These are phyloP conservation scores for Pinus taeda DNA, from an alignment of 75 land plant species.

Conservation along the genomic window DNA sequence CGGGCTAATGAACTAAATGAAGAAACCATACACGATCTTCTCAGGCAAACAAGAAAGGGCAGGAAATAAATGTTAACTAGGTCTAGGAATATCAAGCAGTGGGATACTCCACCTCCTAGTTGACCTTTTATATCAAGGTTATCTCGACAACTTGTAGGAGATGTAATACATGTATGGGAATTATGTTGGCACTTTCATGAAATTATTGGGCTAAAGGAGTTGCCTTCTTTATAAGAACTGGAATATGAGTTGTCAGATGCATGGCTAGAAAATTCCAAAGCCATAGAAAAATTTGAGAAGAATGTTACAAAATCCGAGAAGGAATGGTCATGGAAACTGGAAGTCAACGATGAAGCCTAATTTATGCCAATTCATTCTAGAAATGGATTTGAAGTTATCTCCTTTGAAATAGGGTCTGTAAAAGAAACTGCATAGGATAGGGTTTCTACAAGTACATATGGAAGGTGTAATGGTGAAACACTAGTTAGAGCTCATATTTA, in stretches of 20 bases:
- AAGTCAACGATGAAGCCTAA: slow-evolving; percentile 9
- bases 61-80: slow-evolving; percentile 8
- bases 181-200: slow-evolving; percentile 73
- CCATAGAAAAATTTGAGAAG: slow-evolving; percentile 10
- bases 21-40: slow-evolving; percentile 11
- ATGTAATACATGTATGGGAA: slow-evolving; percentile 86
- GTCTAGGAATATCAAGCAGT: slow-evolving; percentile 7
- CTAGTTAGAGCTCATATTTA: slow-evolving; percentile 57
- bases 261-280: slow-evolving; percentile 26
- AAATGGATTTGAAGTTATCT: slow-evolving; percentile 17
- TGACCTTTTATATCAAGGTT: slow-evolving; percentile 49
- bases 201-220: slow-evolving; percentile 54
- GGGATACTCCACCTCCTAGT: slow-evolving; percentile 52
- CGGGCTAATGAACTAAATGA: slow-evolving; percentile 8
- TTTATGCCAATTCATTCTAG: slow-evolving; percentile 1
- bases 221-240: slow-evolving; percentile 61
- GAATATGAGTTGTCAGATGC: slow-evolving; percentile 64
- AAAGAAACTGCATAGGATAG: slow-evolving; percentile 29
- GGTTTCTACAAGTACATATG: slow-evolving; percentile 25
- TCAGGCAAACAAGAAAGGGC: slow-evolving; percentile 12
- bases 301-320: slow-evolving; percentile 11
- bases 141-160: slow-evolving; percentile 70
- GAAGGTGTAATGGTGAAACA: slow-evolving; percentile 41
- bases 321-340: not conserved
- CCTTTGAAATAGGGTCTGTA: slow-evolving; percentile 17